These are phyloP conservation scores for Artemisia argyi DNA, from an alignment of 129 eudicot genomes.

Conservation along the genomic window DNA sequence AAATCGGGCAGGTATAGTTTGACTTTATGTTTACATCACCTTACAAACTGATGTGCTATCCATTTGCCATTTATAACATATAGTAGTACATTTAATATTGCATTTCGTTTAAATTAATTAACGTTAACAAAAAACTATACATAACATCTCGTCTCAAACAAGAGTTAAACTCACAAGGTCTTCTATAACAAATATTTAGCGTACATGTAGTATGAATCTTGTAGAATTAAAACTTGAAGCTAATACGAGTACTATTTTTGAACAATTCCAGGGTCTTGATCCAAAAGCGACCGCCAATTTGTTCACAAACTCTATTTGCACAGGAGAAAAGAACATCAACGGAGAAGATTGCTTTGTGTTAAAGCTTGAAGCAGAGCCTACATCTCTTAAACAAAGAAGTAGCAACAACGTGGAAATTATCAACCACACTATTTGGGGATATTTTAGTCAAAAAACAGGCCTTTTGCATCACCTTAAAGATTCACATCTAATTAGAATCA, in stretches of 20 bases:
- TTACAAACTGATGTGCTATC: conserved; percentile 33
- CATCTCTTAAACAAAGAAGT: conserved; percentile 65
- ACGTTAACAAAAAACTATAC: too few species aligned
- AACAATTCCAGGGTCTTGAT: conserved; percentile 70
- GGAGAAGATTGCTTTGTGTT: conserved; percentile 78
- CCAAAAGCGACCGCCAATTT: conserved; percentile 71
- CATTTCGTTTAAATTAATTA: neutral
- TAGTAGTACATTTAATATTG: neutral
- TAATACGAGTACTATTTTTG: neutral
- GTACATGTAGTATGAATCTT: neutral
- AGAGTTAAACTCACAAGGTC: too few species aligned
- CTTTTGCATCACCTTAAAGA: conserved; percentile 65
- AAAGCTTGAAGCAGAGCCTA: conserved; percentile 62
- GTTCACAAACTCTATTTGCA: conserved; percentile 67
- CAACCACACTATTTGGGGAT: conserved; percentile 83
- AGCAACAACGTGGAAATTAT: conserved; percentile 77
- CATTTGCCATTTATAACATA: conserved; percentile 5
- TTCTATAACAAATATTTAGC: too few species aligned
- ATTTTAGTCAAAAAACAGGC: conserved; percentile 80
- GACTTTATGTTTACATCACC: conserved; percentile 32
- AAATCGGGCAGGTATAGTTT: conserved; percentile 22
- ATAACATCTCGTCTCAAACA: too few species aligned
- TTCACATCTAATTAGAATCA: conserved; percentile 69
- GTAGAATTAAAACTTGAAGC: neutral
- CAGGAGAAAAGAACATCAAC: conserved; percentile 65